Evolutionary conservation across 306 rosid genomes (phyloP), one percentile per base, ranked within the genome.

Genomic region (Ziziphus jujuba): DNA sequence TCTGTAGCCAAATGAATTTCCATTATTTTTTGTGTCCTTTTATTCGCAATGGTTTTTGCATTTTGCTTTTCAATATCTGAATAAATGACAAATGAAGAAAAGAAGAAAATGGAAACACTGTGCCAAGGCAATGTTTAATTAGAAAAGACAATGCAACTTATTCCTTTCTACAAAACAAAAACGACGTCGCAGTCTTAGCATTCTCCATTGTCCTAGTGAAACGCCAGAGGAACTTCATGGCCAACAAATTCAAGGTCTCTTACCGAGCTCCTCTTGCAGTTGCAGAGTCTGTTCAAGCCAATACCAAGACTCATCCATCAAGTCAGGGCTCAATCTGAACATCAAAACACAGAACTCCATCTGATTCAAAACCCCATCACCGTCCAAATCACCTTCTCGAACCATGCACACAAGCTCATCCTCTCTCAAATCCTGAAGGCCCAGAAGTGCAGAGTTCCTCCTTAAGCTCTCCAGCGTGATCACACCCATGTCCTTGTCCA

Each of bases 271-370:
- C 11, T 59, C 47, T 33, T 86, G 80, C 31, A 90, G 36, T 33
- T 86, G 80, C 31, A 90, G 36, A 24, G 87, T 89, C 5, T 86
- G 69, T 51, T 87, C 80, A 65, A 93, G 96, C 86, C 70, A 93
- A 73, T 69, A 50, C 85, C 85, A 83, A 2, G 95, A 90, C 0
- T 82, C 84, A 4, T 85, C 72, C 96, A 93, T 93, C 81, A 93
- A 74, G 7, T 85, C 74, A 4, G 97, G 97, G 66, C 96, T 90
- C 66, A 93, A 61, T 75, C 99, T 87, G 77, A 93, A 93, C 99
- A 93, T 93, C 84, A 93, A 75, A 54, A 93, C 99, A 24, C 99
- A 93, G 49, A 90, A 93, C 60, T 93, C 97, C 97, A 90, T 93
- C 78, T 84, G 88, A 16, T 72, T 71, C 24, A 93, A 80, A 0